Conservation (phyloP, 495 filamentous ascomycete species). For the Aspergillus affinis region DNA sequence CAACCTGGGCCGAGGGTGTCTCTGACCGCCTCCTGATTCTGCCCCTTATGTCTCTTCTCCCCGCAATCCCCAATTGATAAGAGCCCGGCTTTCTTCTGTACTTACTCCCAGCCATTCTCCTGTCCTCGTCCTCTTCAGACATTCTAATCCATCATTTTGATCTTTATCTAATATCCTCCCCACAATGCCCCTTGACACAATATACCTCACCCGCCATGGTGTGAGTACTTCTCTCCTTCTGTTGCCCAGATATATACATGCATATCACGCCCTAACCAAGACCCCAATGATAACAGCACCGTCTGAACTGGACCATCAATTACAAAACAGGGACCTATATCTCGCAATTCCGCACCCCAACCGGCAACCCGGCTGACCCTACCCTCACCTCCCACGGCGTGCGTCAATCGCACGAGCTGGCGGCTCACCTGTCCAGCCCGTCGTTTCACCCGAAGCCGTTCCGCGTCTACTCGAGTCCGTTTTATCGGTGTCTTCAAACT, state of each 20-base stretch:
- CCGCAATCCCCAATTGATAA: constrained; percentile 8
- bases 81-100: background rate
- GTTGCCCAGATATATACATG: constrained; percentile 14
- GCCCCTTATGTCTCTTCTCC: constrained; percentile 7
- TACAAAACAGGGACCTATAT: constrained; percentile 70
- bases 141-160: background rate
- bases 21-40: constrained; percentile 8
- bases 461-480: constrained; percentile 77
- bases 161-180: constrained; percentile 2
- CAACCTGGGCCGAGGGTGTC: background rate
- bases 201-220: constrained; percentile 84
- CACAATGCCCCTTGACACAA: constrained; percentile 63
- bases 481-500: constrained; percentile 92
- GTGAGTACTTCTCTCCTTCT: constrained; percentile 52
- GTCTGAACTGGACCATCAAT: constrained; percentile 84
- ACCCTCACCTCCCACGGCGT: constrained; percentile 83
- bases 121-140: background rate
- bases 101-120: background rate
- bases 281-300: constrained; percentile 60
- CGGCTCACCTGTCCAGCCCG: constrained; percentile 55
- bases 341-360: constrained; percentile 69
- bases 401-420: constrained; percentile 78
- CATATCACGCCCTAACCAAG: background rate
- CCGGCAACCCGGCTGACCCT: constrained; percentile 83
- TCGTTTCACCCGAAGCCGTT: constrained; percentile 65